These are phyloP conservation scores for Marchantia polymorpha DNA, from an alignment of 225 moss, liverwort and hornwort species.

Conservation along the genomic window DNA sequence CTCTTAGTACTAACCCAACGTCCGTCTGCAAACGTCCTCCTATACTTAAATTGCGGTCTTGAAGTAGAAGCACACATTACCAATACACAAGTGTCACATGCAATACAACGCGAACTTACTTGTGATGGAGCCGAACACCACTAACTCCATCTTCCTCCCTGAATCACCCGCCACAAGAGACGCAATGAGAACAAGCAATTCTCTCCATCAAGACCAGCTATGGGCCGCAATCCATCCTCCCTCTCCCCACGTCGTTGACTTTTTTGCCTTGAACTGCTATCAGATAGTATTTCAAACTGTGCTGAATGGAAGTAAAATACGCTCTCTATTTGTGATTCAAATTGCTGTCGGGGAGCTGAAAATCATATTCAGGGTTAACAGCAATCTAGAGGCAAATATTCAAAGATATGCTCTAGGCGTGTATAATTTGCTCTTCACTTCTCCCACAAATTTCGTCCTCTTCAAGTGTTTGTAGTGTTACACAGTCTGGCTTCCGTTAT, in stretches of 20 bases:
- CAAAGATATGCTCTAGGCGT: not conserved
- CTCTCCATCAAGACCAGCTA: not conserved
- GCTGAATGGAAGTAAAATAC: no score
- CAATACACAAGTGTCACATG: not conserved
- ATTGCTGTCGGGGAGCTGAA: not conserved
- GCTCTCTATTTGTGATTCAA: no score
- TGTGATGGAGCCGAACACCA: conserved; percentile 92
- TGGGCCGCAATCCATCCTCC: no score
- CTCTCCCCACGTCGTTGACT: no score
- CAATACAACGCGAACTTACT: conserved; percentile 43
- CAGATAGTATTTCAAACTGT: no score
- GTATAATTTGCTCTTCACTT: not conserved
- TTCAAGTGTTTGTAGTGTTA: not conserved
- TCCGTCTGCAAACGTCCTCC: not conserved
- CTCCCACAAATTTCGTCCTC: not conserved
- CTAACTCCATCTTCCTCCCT: conserved; percentile 87
- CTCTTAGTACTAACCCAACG: no score
- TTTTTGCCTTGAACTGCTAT: no score
- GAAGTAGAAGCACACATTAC: not conserved
- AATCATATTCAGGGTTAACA: not conserved
- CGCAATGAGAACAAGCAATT: not conserved
- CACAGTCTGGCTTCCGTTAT: not conserved
- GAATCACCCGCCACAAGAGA: not conserved
- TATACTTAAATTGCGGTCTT: no score
- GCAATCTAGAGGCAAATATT: not conserved